Evolutionary conservation across 257 asterid genomes (phyloP), one percentile per base, ranked within the genome.

Genomic region (Misopates orontium): DNA sequence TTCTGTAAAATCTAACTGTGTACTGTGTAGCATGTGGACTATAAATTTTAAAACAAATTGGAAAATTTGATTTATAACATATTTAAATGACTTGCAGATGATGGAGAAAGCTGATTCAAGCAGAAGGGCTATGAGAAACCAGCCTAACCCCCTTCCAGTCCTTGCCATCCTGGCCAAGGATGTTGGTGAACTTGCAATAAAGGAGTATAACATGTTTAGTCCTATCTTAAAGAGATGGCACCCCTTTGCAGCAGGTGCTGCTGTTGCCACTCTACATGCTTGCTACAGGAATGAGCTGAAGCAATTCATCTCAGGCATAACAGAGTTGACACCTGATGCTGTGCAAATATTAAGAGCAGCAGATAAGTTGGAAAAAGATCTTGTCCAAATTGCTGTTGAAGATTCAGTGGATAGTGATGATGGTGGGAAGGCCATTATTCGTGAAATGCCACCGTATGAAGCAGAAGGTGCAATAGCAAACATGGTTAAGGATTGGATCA

Each of bases 381-480:
- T 94, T 53, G 99, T 94, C 66, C 94, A 78, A 71, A 86, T 85
- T 75, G 99, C 99, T 40, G 99, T 94, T 67, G 96, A 90, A 79
- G 99, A 94, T 81, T 85, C 99, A 21, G 99, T 94, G 66, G 97
- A 94, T 32, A 85, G 99, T 60, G 99, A 90, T 77, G 99, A 94
- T 86, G 99, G 99, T 45, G 99, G 99, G 60, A 94, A 94, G 81
- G 96, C 95, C 74, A 90, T 93, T 67, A 88, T 94, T 19, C 97
- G 99, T 25, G 99, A 94, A 84, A 94, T 94, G 99, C 95, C 96
- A 51, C 99, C 99, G 67, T 94, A 72, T 73, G 99, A 94, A 80
- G 97, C 97, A 71, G 96, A 94, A 80, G 87, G 91, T 66, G 94
- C 81, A 14, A 90, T 94, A 23, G 96, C 91, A 62, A 87, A 83